A percentile compares a stretch with the other conserved stretches of the same genome.
Conservation (phyloP, 768 basidiomycete genomes). For the Suillus subalutaceus region DNA sequence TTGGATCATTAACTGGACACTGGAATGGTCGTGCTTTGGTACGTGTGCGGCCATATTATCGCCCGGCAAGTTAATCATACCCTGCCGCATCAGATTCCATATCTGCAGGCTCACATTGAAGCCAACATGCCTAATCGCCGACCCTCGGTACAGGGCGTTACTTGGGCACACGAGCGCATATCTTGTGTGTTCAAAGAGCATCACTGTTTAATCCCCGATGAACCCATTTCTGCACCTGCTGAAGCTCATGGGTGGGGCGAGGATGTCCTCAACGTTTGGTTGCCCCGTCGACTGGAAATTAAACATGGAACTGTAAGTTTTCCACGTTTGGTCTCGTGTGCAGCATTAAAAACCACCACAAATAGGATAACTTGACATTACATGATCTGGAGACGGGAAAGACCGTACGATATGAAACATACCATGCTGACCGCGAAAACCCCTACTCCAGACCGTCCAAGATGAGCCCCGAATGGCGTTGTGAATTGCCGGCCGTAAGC, state of each 20-base stretch:
- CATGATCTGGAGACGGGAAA: conserved; percentile 43
- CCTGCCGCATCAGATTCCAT: conserved; percentile 25
- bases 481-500: conserved; percentile 19
- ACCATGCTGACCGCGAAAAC: conserved; percentile 38
- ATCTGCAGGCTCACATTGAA: conserved; percentile 26
- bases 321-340: neutral
- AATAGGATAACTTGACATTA: conserved; percentile 45
- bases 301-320: conserved; percentile 37
- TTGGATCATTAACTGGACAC: conserved; percentile 45
- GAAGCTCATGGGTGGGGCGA: conserved; percentile 40
- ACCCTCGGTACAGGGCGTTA: conserved; percentile 22
- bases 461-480: conserved; percentile 25
- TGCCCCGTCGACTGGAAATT: conserved; percentile 41
- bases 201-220: conserved; percentile 44
- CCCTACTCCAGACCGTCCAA: conserved; percentile 36
- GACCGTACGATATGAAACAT: conserved; percentile 49
- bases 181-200: conserved; percentile 49
- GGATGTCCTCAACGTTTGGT: conserved; percentile 52
- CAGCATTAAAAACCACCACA: neutral
- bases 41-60: conserved; percentile 22
- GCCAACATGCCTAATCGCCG: conserved; percentile 24
- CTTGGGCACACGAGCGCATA: conserved; percentile 40
- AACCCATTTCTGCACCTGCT: conserved; percentile 38
- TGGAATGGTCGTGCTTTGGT: conserved; percentile 54
- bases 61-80: conserved; percentile 6